Conservation (phyloP, 495 filamentous ascomycete species). For the Penicillium paxilli region DNA sequence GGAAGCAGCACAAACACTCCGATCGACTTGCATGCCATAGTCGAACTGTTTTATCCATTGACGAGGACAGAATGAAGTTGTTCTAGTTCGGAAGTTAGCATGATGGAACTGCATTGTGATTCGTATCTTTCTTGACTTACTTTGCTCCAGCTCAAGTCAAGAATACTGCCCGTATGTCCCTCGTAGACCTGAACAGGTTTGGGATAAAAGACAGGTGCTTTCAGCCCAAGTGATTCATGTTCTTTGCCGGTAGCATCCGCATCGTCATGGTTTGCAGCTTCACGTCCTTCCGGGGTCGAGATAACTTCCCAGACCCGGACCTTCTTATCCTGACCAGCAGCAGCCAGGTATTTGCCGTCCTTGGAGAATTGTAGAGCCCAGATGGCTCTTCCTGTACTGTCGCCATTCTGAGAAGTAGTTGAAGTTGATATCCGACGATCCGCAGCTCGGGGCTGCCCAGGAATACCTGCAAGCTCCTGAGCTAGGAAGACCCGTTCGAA, state of each 20-base stretch:
- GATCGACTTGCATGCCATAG: conserved; percentile 86
- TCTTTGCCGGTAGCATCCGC: conserved; percentile 52
- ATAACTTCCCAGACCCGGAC: conserved; percentile 92
- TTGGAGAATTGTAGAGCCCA: conserved; percentile 94
- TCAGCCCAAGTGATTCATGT: conserved; percentile 53
- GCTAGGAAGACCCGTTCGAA: conserved; percentile 90
- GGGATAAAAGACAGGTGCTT: conserved; percentile 86
- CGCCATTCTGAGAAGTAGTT: conserved; percentile 36
- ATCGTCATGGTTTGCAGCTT: conserved; percentile 68
- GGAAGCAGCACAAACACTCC: conserved; percentile 93
- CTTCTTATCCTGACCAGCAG: conserved; percentile 81
- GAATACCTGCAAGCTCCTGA: conserved; percentile 66
- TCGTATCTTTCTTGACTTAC: conserved; percentile 34
- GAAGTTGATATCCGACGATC: conserved; percentile 29
- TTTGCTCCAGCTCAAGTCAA: conserved; percentile 97
- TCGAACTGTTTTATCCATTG: conserved; percentile 97
- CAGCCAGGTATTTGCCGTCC: conserved; percentile 88
- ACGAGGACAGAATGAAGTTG: conserved; percentile 93
- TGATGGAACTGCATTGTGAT: not conserved
- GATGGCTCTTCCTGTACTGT: conserved; percentile 55
- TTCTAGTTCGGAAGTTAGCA: conserved; percentile 54
- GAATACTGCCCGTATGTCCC: conserved; percentile 82
- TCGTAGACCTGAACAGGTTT: conserved; percentile 76
- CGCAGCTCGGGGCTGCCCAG: conserved; percentile 11
- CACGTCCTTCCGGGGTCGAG: conserved; percentile 75